Evolutionary conservation across 139 green algal genomes (phyloP).

Genomic region (Chloropicon primus): DNA sequence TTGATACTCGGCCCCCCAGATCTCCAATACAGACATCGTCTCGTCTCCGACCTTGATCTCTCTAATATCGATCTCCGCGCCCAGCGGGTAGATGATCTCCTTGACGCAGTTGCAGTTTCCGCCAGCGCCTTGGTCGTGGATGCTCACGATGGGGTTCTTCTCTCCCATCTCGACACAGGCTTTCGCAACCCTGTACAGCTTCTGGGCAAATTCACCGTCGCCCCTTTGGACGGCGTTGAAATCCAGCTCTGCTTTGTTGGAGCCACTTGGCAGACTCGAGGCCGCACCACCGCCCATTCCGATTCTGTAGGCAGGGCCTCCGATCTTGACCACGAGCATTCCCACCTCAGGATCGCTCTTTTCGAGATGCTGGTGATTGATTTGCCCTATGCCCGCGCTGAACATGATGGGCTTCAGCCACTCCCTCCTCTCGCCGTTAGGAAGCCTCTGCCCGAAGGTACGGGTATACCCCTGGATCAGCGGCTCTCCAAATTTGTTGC

Average conservation of each 20-base stretch:
- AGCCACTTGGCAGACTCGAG: slow-evolving; percentile 50
- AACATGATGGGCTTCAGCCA: slow-evolving; percentile 99
- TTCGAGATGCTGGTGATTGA: slow-evolving; percentile 45
- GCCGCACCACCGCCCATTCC: slow-evolving; percentile 93
- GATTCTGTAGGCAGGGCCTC: slow-evolving; percentile 94
- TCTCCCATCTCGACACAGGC: slow-evolving; percentile 89
- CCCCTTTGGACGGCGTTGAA: slow-evolving; percentile 96
- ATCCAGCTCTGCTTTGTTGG: slow-evolving; percentile 81
- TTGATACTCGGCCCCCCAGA: slow-evolving; percentile 99
- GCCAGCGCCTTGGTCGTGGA: slow-evolving; percentile 85
- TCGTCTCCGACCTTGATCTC: slow-evolving; percentile 70
- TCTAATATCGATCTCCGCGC: slow-evolving; percentile 86
- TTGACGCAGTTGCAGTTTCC: slow-evolving; percentile 99
- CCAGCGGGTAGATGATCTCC: slow-evolving; percentile 98
- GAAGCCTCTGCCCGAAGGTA: slow-evolving; percentile 80
- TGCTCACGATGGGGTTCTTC: slow-evolving; percentile 86
- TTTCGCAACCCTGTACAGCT: slow-evolving; percentile 95
- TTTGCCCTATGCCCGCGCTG: slow-evolving; percentile 77
- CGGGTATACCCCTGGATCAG: slow-evolving; percentile 86
- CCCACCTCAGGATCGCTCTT: slow-evolving; percentile 63
- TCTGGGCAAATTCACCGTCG: slow-evolving; percentile 93
- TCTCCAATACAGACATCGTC: slow-evolving; percentile 96
- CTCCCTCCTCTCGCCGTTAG: slow-evolving; percentile 77
- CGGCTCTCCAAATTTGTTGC: slow-evolving; percentile 99
- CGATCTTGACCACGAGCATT: slow-evolving; percentile 98